These are phyloP conservation scores for Yarrowia galli DNA, from an alignment of 1,139 yeast species.

Conservation along the genomic window DNA sequence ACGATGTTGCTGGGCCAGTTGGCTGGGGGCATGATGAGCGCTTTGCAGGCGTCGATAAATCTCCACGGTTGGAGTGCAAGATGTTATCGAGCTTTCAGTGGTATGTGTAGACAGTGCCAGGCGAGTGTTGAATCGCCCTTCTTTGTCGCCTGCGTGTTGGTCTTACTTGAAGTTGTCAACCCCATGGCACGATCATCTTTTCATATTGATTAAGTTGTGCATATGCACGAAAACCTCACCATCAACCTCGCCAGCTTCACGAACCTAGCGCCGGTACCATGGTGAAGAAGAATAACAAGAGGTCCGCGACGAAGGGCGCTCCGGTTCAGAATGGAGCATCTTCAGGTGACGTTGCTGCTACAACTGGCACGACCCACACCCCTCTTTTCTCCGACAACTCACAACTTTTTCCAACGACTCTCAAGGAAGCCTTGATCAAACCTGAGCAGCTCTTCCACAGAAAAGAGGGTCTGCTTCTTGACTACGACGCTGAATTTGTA, in stretches of 20 bases:
- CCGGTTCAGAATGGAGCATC: neutral
- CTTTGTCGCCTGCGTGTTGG: neutral
- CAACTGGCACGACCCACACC: neutral
- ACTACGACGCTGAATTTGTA: slow-evolving; percentile 33
- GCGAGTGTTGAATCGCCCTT: neutral
- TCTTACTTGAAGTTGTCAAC: neutral
- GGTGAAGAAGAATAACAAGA: slow-evolving; percentile 20
- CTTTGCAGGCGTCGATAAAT: neutral
- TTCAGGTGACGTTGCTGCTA: neutral
- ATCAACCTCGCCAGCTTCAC: slow-evolving; percentile 5
- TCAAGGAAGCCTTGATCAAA: slow-evolving; percentile 8
- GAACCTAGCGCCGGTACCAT: slow-evolving; percentile 12
- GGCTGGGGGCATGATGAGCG: slow-evolving; percentile 39
- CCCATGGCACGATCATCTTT: neutral
- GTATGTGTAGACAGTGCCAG: neutral
- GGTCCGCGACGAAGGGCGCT: neutral
- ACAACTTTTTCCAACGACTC: neutral
- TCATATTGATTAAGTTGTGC: slow-evolving; percentile 33
- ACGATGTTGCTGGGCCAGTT: slow-evolving; percentile 43
- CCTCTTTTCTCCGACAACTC: neutral
- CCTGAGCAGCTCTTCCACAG: slow-evolving; percentile 23
- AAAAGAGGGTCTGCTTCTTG: slow-evolving; percentile 25
- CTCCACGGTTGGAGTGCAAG: neutral
- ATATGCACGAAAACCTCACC: slow-evolving; percentile 37
- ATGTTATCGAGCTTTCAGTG: neutral